A percentile compares a stretch with the other conserved stretches of the same genome.
Conservation (phyloP, 495 filamentous ascomycete genomes). For the Xylaria telfairii region DNA sequence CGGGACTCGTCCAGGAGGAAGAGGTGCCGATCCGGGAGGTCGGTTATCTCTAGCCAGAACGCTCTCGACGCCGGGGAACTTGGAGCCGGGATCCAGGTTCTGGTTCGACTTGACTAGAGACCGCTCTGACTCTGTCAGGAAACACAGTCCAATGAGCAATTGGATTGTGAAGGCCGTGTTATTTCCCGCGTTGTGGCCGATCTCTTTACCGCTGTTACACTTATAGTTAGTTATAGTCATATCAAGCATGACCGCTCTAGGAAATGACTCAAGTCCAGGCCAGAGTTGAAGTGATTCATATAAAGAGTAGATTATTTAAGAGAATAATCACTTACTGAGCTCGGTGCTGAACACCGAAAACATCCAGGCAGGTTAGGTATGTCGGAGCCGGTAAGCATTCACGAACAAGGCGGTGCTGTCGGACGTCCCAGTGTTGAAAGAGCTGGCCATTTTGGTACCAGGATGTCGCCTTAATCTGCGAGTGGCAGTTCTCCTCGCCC, state of each 20-base stretch:
- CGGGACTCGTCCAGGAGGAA: neutral
- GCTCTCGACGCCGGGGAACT: conserved; percentile 13
- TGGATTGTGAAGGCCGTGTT: conserved; percentile 22
- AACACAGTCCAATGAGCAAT: conserved; percentile 4
- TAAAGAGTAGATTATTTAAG: neutral
- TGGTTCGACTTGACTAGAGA: neutral
- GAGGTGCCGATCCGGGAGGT: conserved; percentile 11
- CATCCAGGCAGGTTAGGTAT: neutral
- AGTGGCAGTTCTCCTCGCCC: conserved; percentile 10
- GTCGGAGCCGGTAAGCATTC: neutral
- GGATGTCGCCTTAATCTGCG: neutral
- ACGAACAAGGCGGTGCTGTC: neutral
- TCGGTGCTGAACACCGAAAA: conserved; percentile 17
- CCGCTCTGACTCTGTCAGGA: neutral
- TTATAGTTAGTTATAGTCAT: neutral
- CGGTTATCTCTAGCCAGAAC: conserved; percentile 15
- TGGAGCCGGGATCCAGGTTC: neutral
- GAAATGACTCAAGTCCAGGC: neutral
- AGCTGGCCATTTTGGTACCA: neutral
- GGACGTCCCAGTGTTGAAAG: conserved; percentile 15
- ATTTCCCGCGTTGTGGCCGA: conserved; percentile 21
- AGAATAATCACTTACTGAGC: conserved; percentile 2
- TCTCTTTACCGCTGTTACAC: neutral
- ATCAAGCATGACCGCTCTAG: neutral
- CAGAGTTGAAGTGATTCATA: neutral